Base-by-base conservation (phyloP, 768 basidiomycete species). In the Cystofilobasidium bisporidii region DNA sequence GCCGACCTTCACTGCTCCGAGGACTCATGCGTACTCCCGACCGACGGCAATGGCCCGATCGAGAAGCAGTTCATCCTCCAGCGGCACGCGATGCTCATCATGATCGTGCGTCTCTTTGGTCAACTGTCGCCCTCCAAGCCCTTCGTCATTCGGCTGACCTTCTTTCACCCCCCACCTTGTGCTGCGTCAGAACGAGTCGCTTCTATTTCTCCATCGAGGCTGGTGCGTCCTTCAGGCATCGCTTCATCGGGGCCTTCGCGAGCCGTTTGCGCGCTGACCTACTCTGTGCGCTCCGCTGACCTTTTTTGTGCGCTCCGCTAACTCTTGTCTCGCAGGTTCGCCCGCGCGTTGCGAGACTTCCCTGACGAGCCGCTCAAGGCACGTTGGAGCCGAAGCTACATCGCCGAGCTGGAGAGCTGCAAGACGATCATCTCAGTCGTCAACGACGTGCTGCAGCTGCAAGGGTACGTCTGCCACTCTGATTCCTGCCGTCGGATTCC, bases 21-120 rank as follows among this genome's bases (percentile, higher is more conserved):
- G 20, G 61, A 66, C 65, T 59, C 56, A 6, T 68, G 67, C 50
- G 67, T 68, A 24, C 61, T 68, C 4, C 67, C 67, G 10, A 61
- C 61, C 26, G 67, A 68, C 56, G 67, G 67, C 6, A 59, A 68
- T 17, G 67, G 60, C 14, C 58, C 50, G 61, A 36, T 48, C 28
- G 67, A 61, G 15, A 68, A 68, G 56, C 56, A 40, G 43, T 22
- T 61, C 28, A 68, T 68, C 30, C 67, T 68, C 28, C 67, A 68
- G 55, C 24, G 67, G 28, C 60, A 68, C 38, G 41, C 38, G 9
- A 68, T 62, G 48, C 59, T 66, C 36, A 26, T 63, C 60, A 62
- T 68, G 60, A 68, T 68, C 50, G 56, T 55, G 36, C 20, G 33
- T 45, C 38, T 36, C 20, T 32, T 17, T 57, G 8, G 20, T 17